Evolutionary conservation across 2,329 filamentous ascomycete species (phyloP), one percentile per base, ranked within the genome.

Genomic region (Aspergillus fijiensis): DNA sequence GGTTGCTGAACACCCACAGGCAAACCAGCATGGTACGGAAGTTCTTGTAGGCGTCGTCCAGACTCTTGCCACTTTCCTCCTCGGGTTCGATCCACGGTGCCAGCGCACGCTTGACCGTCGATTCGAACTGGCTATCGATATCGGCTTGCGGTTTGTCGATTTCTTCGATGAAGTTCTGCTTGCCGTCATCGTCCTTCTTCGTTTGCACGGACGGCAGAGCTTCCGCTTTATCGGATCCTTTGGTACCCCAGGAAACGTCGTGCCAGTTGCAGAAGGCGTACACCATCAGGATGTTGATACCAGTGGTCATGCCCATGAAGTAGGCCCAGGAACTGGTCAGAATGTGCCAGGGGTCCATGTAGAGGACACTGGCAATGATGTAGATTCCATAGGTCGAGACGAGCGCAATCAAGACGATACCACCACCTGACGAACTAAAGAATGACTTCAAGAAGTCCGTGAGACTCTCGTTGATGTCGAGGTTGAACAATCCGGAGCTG

Each of bases 201-300:
- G 94, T 91, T 68, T 90, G 87, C 4, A 91, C 95, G 39, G 95
- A 96, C 0, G 95, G 95, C 23, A 99, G 84, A 25, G 91, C 91
- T 74, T 98, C 95, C 39, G 90, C 88, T 80, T 96, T 96, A 81
- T 99, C 95, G 5, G 95, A 91, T 74, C 95, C 95, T 85, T 99
- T 99, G 81, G 95, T 99, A 85, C 95, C 95, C 95, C 95, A 99
- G 14, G 95, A 98, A 55, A 99, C 95, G 81, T 99, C 95, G 80
- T 99, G 95, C 95, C 94, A 98, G 82, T 99, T 99, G 88, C 92
- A 96, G 85, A 97, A 99, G 61, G 95, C 92, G 80, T 99, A 99
- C 57, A 99, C 92, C 85, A 96, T 98, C 72, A 99, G 89, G 68
- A 99, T 96, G 84, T 99, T 99, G 87, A 97, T 94, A n/a, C 92